Conservation (phyloP, 805 yeast species). For the Hyphopichia homilentoma region DNA sequence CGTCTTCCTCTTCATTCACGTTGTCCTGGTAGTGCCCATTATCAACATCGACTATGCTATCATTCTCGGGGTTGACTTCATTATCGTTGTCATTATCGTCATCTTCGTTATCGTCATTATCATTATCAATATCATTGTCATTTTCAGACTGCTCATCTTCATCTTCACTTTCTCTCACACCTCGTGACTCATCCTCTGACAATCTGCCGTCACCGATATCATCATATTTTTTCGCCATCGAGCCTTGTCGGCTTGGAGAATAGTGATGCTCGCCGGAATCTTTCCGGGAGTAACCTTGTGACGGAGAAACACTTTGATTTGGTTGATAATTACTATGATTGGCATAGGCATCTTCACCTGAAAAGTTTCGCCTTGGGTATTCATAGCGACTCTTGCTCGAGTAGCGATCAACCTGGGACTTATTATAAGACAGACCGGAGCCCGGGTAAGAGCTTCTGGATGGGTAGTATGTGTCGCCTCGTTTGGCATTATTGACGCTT, state of each 20-base stretch:
- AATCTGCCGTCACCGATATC: slow-evolving; percentile 3
- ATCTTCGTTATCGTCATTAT: slow-evolving; percentile 6
- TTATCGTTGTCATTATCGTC: slow-evolving; percentile 2
- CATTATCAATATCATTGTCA: slow-evolving; percentile 12
- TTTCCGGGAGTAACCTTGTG: background rate
- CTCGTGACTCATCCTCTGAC: slow-evolving; percentile 2
- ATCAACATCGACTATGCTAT: too few species aligned
- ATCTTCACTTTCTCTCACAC: slow-evolving; percentile 2
- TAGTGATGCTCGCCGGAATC: slow-evolving; percentile 4
- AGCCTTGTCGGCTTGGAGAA: slow-evolving; percentile 3
- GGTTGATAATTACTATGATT: too few species aligned
- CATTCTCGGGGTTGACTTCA: too few species aligned
- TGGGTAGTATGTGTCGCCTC: slow-evolving; percentile 30
- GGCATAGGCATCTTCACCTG: slow-evolving; percentile 3
- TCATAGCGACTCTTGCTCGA: slow-evolving; percentile 5
- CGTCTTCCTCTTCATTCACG: too few species aligned
- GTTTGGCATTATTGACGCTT: slow-evolving; percentile 14
- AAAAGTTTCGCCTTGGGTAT: slow-evolving; percentile 6
- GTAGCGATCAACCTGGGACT: slow-evolving; percentile 10
- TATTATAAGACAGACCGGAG: slow-evolving; percentile 1
- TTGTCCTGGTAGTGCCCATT: too few species aligned
- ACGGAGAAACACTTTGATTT: background rate
- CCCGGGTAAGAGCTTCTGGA: slow-evolving; percentile 10
- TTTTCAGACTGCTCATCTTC: slow-evolving; percentile 45
- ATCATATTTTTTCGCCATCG: slow-evolving; percentile 29